These are phyloP conservation scores for Myriosclerotinia curreyana DNA, from an alignment of 2,329 filamentous ascomycete species.

Conservation along the genomic window DNA sequence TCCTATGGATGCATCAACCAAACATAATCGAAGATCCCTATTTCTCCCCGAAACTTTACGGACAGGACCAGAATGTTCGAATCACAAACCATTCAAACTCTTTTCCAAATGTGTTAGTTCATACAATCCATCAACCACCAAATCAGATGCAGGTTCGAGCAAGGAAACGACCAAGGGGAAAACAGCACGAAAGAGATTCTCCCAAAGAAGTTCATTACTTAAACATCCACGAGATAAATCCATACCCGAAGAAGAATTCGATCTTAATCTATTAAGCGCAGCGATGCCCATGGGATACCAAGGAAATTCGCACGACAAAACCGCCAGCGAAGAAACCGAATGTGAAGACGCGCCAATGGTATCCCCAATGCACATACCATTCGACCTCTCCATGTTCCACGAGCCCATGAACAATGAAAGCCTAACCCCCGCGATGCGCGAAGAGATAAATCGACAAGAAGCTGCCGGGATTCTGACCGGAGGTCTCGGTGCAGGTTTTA, in stretches of 20 bases:
- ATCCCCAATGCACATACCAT: conserved; percentile 24
- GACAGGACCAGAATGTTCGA: conserved; percentile 28
- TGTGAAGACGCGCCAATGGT: conserved; percentile 24
- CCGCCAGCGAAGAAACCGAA: conserved; percentile 30
- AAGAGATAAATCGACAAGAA: conserved; percentile 42
- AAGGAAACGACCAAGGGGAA: not conserved
- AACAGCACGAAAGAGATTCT: conserved; percentile 23
- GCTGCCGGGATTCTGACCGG: conserved; percentile 54
- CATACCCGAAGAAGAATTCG: conserved; percentile 36
- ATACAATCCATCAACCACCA: not conserved
- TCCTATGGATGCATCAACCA: conserved; percentile 15
- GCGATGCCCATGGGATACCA: conserved; percentile 32
- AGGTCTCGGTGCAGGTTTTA: conserved; percentile 56
- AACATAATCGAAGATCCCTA: conserved; percentile 21
- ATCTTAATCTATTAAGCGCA: conserved; percentile 34
- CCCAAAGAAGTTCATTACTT: conserved; percentile 30
- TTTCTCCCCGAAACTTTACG: conserved; percentile 29
- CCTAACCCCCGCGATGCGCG: conserved; percentile 27
- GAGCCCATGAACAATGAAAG: conserved; percentile 29
- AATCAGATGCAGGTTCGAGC: not conserved
- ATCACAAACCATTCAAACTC: not conserved
- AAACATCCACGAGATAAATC: conserved; percentile 25
- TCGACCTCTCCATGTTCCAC: conserved; percentile 35
- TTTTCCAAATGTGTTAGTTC: conserved; percentile 9
- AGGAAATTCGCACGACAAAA: conserved; percentile 28